A percentile compares a stretch with the other conserved stretches of the same genome.
These are phyloP conservation scores for Amanita rubescens DNA, from an alignment of 768 basidiomycete species.

Conservation along the genomic window DNA sequence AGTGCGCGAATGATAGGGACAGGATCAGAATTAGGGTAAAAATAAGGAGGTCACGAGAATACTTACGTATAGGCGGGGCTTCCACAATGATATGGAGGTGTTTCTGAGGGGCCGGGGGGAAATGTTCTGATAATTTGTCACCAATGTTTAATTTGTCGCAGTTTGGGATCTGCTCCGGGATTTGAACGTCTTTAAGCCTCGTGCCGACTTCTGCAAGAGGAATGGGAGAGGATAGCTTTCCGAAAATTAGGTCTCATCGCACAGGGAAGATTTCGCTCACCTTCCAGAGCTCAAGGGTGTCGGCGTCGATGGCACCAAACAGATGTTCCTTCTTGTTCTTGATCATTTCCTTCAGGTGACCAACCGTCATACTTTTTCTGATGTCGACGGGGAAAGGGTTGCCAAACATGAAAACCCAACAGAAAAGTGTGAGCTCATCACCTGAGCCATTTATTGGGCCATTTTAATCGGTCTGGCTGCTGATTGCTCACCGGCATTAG, in stretches of 20 bases:
- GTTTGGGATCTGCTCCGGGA: slow-evolving; percentile 5
- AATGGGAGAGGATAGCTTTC: slow-evolving; percentile 12
- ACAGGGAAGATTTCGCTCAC: slow-evolving; percentile 10
- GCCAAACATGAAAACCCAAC: slow-evolving; percentile 11
- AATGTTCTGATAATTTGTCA: slow-evolving; percentile 8
- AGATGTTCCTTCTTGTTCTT: slow-evolving; percentile 9
- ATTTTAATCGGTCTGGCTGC: slow-evolving; percentile 7
- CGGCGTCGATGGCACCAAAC: slow-evolving; percentile 7
- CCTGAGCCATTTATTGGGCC: slow-evolving; percentile 1
- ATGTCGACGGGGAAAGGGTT: slow-evolving; percentile 12
- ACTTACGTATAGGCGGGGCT: slow-evolving; percentile 8
- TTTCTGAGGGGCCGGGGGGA: slow-evolving; percentile 5
- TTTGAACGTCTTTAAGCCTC: slow-evolving; percentile 8
- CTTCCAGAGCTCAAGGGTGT: slow-evolving; percentile 12
- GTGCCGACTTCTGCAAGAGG: slow-evolving; percentile 1
- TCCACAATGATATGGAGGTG: slow-evolving; percentile 14
- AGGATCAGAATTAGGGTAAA: no score
- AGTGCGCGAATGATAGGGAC: no score
- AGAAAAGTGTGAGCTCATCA: slow-evolving; percentile 12
- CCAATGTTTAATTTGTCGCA: slow-evolving; percentile 5
- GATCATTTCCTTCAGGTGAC: slow-evolving; percentile 9
- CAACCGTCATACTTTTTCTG: slow-evolving; percentile 9
- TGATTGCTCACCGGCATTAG: slow-evolving; percentile 5
- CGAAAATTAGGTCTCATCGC: slow-evolving; percentile 9
- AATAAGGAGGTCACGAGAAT: not conserved